phyloP scores from a whole-genome alignment of 805 yeast genomes.

The Ogataea allantospora region DNA sequence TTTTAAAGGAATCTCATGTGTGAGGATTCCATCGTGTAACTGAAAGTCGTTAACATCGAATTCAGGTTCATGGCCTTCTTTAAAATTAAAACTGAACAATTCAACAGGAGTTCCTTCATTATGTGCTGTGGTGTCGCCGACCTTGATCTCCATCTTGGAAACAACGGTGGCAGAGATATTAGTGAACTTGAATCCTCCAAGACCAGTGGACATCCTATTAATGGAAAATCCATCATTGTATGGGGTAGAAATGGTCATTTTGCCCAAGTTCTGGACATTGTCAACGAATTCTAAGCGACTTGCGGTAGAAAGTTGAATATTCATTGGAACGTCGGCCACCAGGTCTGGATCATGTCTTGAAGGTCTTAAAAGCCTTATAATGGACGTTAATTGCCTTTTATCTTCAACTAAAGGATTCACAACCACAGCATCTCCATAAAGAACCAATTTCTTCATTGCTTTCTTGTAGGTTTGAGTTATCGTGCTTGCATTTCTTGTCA shows the following conservation, averaged over 20 bases:
- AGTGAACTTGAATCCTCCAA: slow-evolving; percentile 15
- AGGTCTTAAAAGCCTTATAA: neutral
- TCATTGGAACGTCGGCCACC: slow-evolving; percentile 14
- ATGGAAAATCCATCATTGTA: slow-evolving; percentile 1
- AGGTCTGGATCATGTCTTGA: neutral
- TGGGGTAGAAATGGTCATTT: slow-evolving; percentile 1
- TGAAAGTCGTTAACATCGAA: slow-evolving; percentile 17
- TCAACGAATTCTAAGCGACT: slow-evolving; percentile 9
- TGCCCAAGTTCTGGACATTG: slow-evolving; percentile 8
- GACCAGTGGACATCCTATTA: slow-evolving; percentile 14
- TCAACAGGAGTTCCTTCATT: slow-evolving; percentile 10
- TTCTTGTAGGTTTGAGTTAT: slow-evolving; percentile 5
- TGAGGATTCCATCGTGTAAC: slow-evolving; percentile 3
- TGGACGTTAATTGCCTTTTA: neutral
- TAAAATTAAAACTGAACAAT: slow-evolving; percentile 5
- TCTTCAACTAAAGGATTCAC: slow-evolving; percentile 9
- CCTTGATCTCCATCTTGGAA: slow-evolving; percentile 13
- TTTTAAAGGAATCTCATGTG: slow-evolving; percentile 7
- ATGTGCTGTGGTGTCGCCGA: slow-evolving; percentile 4
- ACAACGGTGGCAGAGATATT: slow-evolving; percentile 3
- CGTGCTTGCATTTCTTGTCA: slow-evolving; percentile 2
- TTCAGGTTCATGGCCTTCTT: slow-evolving; percentile 12
- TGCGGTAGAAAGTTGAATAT: slow-evolving; percentile 6
- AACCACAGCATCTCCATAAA: slow-evolving; percentile 13
- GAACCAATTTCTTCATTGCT: slow-evolving; percentile 12